Evolutionary conservation across 768 basidiomycete species (phyloP), one percentile per base, ranked within the genome.

Genomic region (Galerina sulciceps): DNA sequence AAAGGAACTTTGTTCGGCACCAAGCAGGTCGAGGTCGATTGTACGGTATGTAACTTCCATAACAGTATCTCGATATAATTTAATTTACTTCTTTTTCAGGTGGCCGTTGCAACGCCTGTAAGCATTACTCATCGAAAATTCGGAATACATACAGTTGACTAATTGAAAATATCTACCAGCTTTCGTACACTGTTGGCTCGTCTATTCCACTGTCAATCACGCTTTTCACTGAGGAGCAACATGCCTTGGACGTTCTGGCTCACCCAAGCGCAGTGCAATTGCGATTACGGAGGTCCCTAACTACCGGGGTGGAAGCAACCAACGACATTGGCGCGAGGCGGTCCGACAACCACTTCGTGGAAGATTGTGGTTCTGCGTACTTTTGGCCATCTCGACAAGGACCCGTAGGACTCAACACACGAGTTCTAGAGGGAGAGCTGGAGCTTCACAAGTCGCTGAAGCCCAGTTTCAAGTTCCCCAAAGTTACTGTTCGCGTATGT

Each of bases 151-250:
- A 18, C 3, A 31, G 5, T 2, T 2, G 8, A 2, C 26, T 31
- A 8, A 31, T 8, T 8, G 5, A 31, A 31, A 8, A 31, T 31
- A 17, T 9, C 31, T 18, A 3, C 13, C 20, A 86, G 85, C 72
- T 84, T 13, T 76, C 73, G 4, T 86, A 78, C 67, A 76, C 83
- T 14, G 67, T 79, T 17, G 83, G 82, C 6, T 79, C 81, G 8
- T 76, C 79, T 0, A 75, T 87, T 4, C 85, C 85, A 10, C 67
- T 88, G 8, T 67, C 72, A 41, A 57, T 86, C n/a, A 81, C 80
- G 2, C 61, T 87, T 34, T 72, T 63, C 22, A 73, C 81, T 22
- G 59, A 67, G 2, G 81, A 86, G 65, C 62, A 72, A 10, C 80
- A 81, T 17, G 81, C 80, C 0, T 74, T 87, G 10, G 84, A 86